These are phyloP conservation scores for Salvia splendens DNA, from an alignment of 257 asterid genomes.

Conservation along the genomic window DNA sequence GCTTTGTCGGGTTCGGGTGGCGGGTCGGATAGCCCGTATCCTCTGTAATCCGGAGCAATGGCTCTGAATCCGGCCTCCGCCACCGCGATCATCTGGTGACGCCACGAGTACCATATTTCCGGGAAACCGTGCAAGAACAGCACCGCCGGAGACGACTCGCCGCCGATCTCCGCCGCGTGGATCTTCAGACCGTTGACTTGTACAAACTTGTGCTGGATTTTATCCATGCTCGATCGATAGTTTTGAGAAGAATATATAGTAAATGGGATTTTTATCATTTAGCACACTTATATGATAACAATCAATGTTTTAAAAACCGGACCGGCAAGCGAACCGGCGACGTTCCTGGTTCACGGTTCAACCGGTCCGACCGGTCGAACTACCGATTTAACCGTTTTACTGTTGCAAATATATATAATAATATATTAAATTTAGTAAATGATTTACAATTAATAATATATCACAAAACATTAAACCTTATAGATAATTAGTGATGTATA, in stretches of 20 bases:
- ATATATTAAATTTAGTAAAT: no score
- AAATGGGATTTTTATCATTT: background rate
- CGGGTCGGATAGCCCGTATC: constrained; percentile 62
- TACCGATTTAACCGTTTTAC: no score
- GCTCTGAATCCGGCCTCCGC: constrained; percentile 46
- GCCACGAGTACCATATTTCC: constrained; percentile 55
- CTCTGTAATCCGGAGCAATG: constrained; percentile 50
- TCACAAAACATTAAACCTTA: no score
- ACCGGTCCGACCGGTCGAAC: no score
- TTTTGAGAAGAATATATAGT: background rate
- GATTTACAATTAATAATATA: no score
- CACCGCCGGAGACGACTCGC: constrained; percentile 38
- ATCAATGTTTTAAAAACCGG: no score
- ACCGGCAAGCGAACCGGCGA: no score
- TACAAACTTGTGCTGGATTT: constrained; percentile 40
- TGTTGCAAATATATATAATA: no score
- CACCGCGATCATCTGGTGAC: constrained; percentile 48
- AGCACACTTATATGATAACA: no score
- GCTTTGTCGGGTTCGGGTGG: constrained; percentile 50
- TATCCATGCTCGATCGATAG: constrained; percentile 30
- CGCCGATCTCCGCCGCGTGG: constrained; percentile 45
- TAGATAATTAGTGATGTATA: no score
- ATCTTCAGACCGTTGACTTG: constrained; percentile 42
- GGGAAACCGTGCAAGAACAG: constrained; percentile 50
- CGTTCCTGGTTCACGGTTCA: no score